Conservation (phyloP, 2,329 filamentous ascomycete genomes). For the Fusarium sacchari region DNA sequence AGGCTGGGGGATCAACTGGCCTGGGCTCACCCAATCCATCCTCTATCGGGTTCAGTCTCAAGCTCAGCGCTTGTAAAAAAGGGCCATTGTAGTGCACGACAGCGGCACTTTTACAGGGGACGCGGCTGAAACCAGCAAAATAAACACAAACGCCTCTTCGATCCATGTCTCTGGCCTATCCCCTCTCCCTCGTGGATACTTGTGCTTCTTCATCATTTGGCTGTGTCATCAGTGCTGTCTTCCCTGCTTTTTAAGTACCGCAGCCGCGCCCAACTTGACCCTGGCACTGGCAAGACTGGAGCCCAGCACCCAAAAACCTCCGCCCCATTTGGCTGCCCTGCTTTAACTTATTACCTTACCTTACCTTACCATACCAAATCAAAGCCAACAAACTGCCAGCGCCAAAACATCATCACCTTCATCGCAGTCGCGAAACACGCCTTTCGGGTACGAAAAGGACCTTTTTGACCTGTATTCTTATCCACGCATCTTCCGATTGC, state of each 20-base stretch:
- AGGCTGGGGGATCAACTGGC: slow-evolving; percentile 30
- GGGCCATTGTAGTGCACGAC: slow-evolving; percentile 15
- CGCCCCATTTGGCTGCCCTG: slow-evolving; percentile 32
- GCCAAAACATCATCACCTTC: slow-evolving; percentile 18
- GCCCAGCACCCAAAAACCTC: slow-evolving; percentile 24
- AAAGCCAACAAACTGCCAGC: slow-evolving; percentile 27
- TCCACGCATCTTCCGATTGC: background rate
- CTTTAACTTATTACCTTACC: background rate
- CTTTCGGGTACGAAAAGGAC: background rate
- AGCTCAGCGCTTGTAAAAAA: slow-evolving; percentile 6
- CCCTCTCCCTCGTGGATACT: slow-evolving; percentile 21
- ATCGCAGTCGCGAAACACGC: slow-evolving; percentile 16
- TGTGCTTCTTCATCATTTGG: slow-evolving; percentile 3
- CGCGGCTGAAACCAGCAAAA: slow-evolving; percentile 32
- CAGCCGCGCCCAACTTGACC: slow-evolving; percentile 28
- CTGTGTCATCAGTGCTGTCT: slow-evolving; percentile 17
- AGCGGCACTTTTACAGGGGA: slow-evolving; percentile 19
- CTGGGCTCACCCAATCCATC: slow-evolving; percentile 8
- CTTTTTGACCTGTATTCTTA: background rate
- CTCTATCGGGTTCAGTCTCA: background rate
- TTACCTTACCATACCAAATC: slow-evolving; percentile 20
- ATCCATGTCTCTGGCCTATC: background rate
- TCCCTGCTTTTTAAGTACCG: slow-evolving; percentile 31
- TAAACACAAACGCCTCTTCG: slow-evolving; percentile 30
- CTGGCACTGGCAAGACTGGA: background rate